These are phyloP conservation scores for Penicillium sp. DNA, from an alignment of 2,329 filamentous ascomycete genomes.

Conservation along the genomic window DNA sequence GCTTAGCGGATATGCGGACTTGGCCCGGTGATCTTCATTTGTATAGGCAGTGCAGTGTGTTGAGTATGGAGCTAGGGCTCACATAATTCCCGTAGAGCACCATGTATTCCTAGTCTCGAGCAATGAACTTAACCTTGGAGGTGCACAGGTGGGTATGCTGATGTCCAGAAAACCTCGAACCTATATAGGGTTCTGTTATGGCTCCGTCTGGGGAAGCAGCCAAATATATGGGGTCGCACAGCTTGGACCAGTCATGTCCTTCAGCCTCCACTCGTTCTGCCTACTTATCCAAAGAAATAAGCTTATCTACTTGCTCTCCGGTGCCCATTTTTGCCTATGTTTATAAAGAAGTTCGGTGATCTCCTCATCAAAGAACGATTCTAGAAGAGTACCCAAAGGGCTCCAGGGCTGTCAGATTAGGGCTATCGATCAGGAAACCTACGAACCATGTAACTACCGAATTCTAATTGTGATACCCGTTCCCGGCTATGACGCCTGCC, in stretches of 20 bases:
- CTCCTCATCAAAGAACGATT: neutral
- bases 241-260: neutral
- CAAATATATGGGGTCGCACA: neutral
- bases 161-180: slow-evolving; percentile 1
- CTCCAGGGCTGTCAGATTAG: neutral
- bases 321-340: neutral
- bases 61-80: too few species aligned
- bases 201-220: neutral
- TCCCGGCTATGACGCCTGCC: neutral
- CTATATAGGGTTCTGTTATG: neutral
- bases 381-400: neutral
- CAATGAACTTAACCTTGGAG: too few species aligned
- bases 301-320: neutral
- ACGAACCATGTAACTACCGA: neutral
- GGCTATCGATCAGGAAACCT: neutral
- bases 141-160: neutral
- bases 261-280: too few species aligned
- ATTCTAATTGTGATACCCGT: neutral
- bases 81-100: neutral
- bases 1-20: neutral
- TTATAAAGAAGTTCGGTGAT: neutral
- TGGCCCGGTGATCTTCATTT: neutral
- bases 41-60: neutral
- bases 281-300: too few species aligned
- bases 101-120: neutral